Evolutionary conservation across 352 stramenopile genomes (phyloP), one percentile per base, ranked within the genome.

Genomic region (Saprolegnia diclina): DNA sequence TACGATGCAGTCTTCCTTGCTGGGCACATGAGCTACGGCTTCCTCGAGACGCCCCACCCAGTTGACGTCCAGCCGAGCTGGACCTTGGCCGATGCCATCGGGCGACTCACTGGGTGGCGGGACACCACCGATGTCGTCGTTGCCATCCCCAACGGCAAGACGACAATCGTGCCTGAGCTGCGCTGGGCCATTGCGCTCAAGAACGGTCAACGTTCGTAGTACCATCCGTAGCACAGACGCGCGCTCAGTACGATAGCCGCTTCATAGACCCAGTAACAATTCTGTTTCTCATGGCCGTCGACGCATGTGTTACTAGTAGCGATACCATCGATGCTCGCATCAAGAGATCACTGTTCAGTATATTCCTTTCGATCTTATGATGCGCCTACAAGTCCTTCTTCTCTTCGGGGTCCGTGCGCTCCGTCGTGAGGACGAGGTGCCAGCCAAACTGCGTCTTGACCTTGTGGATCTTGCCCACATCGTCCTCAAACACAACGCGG

Each of bases 361-460:
- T 35, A 35, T 35, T 35, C 2, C 29, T 35, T 35, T 35, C 29
- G 29, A 35, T 35, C 29, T 35, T 35, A 35, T 35, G 29, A 35
- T 35, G 29, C 29, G 29, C 29, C 7, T 48, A 48, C 42, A 48
- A n/a, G 44, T 64, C 65, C 24, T 77, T 69, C 62, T 80, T 75
- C 21, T 79, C 75, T 18, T 69, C 73, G 61, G 87, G 79, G 38
- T 80, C 82, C 64, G 74, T 74, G 72, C 84, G 82, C 68, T 88
- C 76, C 37, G 77, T 90, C 48, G 78, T 84, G 65, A 89, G 74
- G 74, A 91, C 81, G 62, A 91, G 79, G 77, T 91, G 81, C 84
- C 85, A 92, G 52, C 82, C 85, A 77, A 92, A 92, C 81, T 90
- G 79, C 26, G 84, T 91, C 69, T 80, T 73, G 52, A 92, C 81